phyloP scores from a whole-genome alignment of 805 yeast genomes.

The Cyberlindnera euphorbiiphila region DNA sequence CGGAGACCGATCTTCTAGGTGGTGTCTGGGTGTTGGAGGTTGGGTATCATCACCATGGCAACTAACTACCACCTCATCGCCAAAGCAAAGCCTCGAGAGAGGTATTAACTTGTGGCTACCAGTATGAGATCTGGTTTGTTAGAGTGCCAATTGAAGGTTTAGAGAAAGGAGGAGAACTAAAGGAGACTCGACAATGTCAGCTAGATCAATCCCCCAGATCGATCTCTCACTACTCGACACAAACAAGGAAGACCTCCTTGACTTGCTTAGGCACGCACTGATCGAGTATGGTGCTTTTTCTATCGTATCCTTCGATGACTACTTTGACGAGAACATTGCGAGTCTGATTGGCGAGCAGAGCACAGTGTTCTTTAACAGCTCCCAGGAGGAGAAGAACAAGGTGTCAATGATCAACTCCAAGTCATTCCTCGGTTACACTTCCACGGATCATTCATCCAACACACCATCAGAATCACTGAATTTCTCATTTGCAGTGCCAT shows the following conservation, averaged over 20 bases:
- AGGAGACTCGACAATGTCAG: neutral
- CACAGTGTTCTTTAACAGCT: conserved; percentile 33
- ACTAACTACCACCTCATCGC: too few species aligned
- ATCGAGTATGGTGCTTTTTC: conserved; percentile 43
- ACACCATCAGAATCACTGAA: conserved; percentile 37
- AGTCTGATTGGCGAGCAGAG: conserved; percentile 31
- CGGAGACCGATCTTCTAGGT: too few species aligned
- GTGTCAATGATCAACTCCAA: conserved; percentile 39
- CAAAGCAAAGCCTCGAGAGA: too few species aligned
- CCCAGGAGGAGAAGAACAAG: conserved; percentile 31
- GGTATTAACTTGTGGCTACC: too few species aligned
- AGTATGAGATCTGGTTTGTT: too few species aligned
- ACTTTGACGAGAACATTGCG: conserved; percentile 36
- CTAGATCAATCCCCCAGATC: conserved; percentile 17
- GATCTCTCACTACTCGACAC: conserved; percentile 12
- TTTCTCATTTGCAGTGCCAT: conserved; percentile 45
- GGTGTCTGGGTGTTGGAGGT: too few species aligned
- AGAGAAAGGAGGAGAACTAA: neutral
- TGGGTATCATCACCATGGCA: too few species aligned
- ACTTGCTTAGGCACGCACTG: conserved; percentile 44
- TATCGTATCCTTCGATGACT: conserved; percentile 37
- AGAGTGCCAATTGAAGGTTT: too few species aligned
- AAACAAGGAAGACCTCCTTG: conserved; percentile 8
- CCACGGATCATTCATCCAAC: conserved; percentile 27
- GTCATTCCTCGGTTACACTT: conserved; percentile 43